A percentile compares a stretch with the other conserved stretches of the same genome.
phyloP scores from a whole-genome alignment of 805 yeast genomes.

The Lachancea thermotolerans region DNA sequence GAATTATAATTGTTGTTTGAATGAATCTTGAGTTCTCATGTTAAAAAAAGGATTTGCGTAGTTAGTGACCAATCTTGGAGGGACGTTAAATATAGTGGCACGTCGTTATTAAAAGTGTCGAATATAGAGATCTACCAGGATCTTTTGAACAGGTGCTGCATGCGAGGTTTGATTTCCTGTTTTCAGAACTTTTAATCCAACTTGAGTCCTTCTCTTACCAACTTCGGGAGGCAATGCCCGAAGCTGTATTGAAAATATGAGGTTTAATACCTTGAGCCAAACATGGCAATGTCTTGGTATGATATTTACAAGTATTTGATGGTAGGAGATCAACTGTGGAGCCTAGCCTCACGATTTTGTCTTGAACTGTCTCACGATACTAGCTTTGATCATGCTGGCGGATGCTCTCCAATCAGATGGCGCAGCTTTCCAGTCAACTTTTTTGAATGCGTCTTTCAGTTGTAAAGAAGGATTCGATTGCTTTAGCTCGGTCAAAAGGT shows the following conservation, averaged over 20 bases:
- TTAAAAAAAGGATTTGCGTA: background rate
- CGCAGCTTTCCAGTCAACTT: slow-evolving; percentile 30
- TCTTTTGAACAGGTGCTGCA: no score
- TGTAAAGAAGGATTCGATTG: slow-evolving; percentile 21
- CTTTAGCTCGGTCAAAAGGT: slow-evolving; percentile 20
- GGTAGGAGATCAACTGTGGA: background rate
- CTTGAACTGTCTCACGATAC: slow-evolving; percentile 27
- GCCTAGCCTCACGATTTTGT: slow-evolving; percentile 8
- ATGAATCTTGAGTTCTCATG: background rate
- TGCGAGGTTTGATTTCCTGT: no score
- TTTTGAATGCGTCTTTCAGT: slow-evolving; percentile 28
- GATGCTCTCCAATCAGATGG: slow-evolving; percentile 36
- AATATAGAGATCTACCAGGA: no score
- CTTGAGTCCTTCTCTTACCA: no score
- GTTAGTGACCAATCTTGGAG: background rate
- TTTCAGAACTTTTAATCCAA: no score
- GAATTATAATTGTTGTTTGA: background rate
- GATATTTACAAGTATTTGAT: slow-evolving; percentile 2
- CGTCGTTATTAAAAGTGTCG: no score
- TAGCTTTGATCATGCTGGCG: slow-evolving; percentile 25
- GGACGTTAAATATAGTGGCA: no score
- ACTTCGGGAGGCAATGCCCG: no score
- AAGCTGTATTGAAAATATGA: no score
- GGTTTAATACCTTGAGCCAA: no score
- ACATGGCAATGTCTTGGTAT: no score